Evolutionary conservation across 768 basidiomycete genomes (phyloP), one percentile per base, ranked within the genome.

Genomic region (Tephrocybe sp.): DNA sequence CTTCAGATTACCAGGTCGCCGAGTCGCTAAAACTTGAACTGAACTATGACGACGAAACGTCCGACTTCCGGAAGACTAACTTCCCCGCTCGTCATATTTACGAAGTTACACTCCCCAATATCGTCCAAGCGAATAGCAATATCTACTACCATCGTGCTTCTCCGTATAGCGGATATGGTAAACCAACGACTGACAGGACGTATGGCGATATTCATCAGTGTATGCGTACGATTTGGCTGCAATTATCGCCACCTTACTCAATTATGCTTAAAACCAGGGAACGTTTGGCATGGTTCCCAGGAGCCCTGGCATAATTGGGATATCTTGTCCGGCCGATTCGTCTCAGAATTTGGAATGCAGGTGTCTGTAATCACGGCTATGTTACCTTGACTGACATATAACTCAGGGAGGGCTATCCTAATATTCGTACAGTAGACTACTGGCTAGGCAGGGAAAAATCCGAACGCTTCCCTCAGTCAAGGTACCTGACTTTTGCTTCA

Each of bases 271-370:
- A 19, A n/a, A 42, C 20, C 57, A 86, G 85, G 87, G 89, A 92
- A 93, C 65, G 91, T 96, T 13, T 96, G 93, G 93, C 93, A 96
- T 62, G 93, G 90, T 16, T 76, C 89, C 2, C 92, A 98, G 64
- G 88, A 94, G 61, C 83, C 92, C 0, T 98, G 94, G 90, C 83
- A 89, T 55, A 90, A 95, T 52, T 98, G 94, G 92, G 92, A 96
- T 60, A 82, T 80, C 42, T 77, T 98, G 13, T 76, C 89, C 0
- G 94, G 93, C 35, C 83, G 96, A 32, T 98, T 98, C 69, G 90
- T 98, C 22, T 93, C 90, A 6, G 94, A 97, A 65, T 96, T 96
- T 58, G 93, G 93, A 57, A 95, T 95, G 92, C 87, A 62, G 52
- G 81, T 65, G 5, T n/a, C 36, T 26, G 0, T 9, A 19, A 33